Base-by-base conservation (phyloP, 768 basidiomycete species). In the Psilocybe sp. region DNA sequence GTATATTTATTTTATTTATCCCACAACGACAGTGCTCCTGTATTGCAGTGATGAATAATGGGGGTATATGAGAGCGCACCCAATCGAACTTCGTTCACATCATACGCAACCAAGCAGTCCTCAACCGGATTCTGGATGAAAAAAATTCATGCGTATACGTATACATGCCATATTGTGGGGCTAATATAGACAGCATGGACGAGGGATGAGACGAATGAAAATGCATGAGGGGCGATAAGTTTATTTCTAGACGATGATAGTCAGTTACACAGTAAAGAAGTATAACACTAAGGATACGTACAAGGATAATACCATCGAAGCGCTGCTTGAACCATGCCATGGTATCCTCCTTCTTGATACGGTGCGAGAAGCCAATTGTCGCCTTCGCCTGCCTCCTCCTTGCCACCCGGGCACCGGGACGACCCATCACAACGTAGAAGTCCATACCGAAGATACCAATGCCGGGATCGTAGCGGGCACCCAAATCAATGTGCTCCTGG, bases 381-480 rank as follows among this genome's bases (percentile, higher is more conserved):
- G 91, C 81, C 77, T 82, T 89, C 76, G 85, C 87, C 72, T 89
- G 83, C 77, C 89, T 97, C 75, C 95, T 79, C 76, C 82, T 82
- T 60, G 95, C 85, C 39, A 99, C 91, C 53, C 95, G 89, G 62
- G 77, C 83, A 60, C 96, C 96, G 45, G 95, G 93, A 62, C 96
- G 85, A 60, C 93, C 94, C 94, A 99, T 96, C 53, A 96, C 92
- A 59, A 91, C 89, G 67, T 85, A 95, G 77, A 99, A 98, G 77
- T 99, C 96, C 96, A 98, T 98, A 59, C 96, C 96, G 68, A 98
- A 98, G 72, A 98, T 98, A 84, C 96, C 96, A 65, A 99, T 98
- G 65, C 82, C 80, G 54, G 96, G 96, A 72, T 99, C 96, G 76
- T 99, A 99, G 66, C 96, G 85, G 63, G 96, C 96, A 66, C 96